Evolutionary conservation across 352 stramenopile genomes (phyloP), one percentile per base, ranked within the genome.

Genomic region (Phytophthora crassamura): DNA sequence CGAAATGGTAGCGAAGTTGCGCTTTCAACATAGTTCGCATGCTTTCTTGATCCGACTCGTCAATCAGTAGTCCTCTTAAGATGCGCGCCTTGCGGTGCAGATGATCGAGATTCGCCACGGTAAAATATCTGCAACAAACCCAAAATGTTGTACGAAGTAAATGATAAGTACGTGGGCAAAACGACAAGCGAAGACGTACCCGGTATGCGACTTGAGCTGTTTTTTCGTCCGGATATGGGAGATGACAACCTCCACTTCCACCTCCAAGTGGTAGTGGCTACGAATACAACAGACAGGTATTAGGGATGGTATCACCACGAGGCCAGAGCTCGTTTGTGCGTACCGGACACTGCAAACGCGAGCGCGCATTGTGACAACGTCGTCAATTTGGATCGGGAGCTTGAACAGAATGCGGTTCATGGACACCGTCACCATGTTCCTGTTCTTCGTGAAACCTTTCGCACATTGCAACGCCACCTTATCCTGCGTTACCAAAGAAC

Each of bases 1-100:
- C 79, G 28, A 90, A 90, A 18, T 73, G 61, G 66, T 72, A 86
- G n/a, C 82, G 82, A 47, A 84, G 67, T 56, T 90, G 82, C n/a
- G 79, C 79, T 59, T 90, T 90, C 22, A 90, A 68, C 52, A 88
- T 58, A 38, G 66, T 64, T 16, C 70, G 72, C 81, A 90, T 90
- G 56, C 74, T 82, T 12, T 63, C 68, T 62, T 90, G 81, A 57
- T 87, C 78, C 18, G 42, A 53, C 45, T 87, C 81, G 49, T 88
- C 77, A 5, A 86, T 64, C 12, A 54, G 18, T 14, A 90, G 50
- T 20, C 78, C 81, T 53, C 78, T 79, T 16, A 66, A 45, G 52
- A 90, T 88, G 46, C 65, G 68, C 47, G 78, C 74, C 30, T 70
- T 71, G 35, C 69, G 70, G 35, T 86, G 72, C 43, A 69, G 67